Conservation (phyloP, 495 filamentous ascomycete genomes). For the Hypoxylon trugodes region DNA sequence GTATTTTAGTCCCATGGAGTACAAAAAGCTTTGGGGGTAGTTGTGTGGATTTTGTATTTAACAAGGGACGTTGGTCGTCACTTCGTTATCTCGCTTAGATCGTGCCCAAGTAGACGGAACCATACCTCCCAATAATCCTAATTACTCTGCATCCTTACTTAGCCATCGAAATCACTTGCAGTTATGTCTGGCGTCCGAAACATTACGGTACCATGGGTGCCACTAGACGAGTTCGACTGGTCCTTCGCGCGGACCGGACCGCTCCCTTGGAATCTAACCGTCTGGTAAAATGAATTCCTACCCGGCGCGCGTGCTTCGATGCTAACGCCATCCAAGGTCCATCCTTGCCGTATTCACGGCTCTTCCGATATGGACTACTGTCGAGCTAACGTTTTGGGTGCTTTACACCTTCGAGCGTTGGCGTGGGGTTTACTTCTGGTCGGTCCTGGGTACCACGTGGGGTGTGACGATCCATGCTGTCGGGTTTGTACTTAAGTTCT, state of each 20-base stretch:
- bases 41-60: no score
- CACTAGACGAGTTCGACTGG: conserved; percentile 32
- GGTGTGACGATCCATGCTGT: conserved; percentile 66
- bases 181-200: conserved; percentile 29
- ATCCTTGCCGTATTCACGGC: conserved; percentile 50
- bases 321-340: conserved; percentile 1
- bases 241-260: conserved; percentile 25
- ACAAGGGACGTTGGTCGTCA: no score
- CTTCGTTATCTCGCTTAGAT: no score
- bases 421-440: conserved; percentile 56
- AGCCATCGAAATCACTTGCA: background rate
- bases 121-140: background rate
- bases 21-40: no score
- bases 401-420: conserved; percentile 49
- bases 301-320: background rate
- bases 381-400: conserved; percentile 53
- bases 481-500: conserved; percentile 70
- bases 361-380: conserved; percentile 54
- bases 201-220: conserved; percentile 29
- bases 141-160: background rate
- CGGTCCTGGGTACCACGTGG: conserved; percentile 49
- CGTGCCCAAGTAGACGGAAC: background rate
- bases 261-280: conserved; percentile 27
- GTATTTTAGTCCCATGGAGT: no score
- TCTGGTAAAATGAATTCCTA: conserved; percentile 14